Percentiles rank a stretch among this genome's conserved stretches.
phyloP scores from a whole-genome alignment of 2,329 filamentous ascomycete species.

The Aureobasidium sp. region DNA sequence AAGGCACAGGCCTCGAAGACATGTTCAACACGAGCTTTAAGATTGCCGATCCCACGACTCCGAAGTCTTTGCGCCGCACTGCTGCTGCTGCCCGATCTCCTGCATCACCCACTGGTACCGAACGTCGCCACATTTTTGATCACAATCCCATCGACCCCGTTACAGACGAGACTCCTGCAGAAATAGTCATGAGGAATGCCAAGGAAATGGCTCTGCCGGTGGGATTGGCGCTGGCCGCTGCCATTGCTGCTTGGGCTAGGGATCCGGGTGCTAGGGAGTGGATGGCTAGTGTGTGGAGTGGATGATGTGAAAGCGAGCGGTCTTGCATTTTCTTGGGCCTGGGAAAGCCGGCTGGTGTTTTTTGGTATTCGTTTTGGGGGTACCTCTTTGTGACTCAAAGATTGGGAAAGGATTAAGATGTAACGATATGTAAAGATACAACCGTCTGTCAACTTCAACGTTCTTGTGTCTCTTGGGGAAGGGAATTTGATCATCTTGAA shows the following conservation, averaged over 20 bases:
- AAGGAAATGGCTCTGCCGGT: constrained; percentile 5
- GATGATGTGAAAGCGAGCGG: background rate
- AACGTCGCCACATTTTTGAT: background rate
- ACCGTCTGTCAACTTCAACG: too few species aligned
- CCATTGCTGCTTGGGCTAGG: background rate
- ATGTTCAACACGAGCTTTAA: constrained; percentile 18
- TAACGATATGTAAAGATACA: too few species aligned
- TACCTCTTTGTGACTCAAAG: too few species aligned
- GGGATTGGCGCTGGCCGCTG: constrained; percentile 1
- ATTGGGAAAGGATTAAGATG: too few species aligned
- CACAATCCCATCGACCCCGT: background rate
- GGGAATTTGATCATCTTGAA: too few species aligned
- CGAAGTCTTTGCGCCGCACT: background rate
- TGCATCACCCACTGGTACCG: background rate
- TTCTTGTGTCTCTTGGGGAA: too few species aligned
- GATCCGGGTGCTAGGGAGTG: constrained; percentile 9
- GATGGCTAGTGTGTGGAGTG: background rate
- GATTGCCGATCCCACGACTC: constrained; percentile 10
- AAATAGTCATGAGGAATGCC: background rate
- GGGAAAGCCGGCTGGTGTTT: background rate
- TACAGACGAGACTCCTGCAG: background rate
- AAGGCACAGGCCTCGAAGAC: constrained; percentile 19
- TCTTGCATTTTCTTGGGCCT: background rate
- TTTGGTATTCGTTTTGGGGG: background rate
- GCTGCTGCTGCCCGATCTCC: background rate